Percentiles rank a stretch among this genome's conserved stretches.
phyloP scores from a whole-genome alignment of 1,139 yeast species.

The Fermentozyma sake region DNA sequence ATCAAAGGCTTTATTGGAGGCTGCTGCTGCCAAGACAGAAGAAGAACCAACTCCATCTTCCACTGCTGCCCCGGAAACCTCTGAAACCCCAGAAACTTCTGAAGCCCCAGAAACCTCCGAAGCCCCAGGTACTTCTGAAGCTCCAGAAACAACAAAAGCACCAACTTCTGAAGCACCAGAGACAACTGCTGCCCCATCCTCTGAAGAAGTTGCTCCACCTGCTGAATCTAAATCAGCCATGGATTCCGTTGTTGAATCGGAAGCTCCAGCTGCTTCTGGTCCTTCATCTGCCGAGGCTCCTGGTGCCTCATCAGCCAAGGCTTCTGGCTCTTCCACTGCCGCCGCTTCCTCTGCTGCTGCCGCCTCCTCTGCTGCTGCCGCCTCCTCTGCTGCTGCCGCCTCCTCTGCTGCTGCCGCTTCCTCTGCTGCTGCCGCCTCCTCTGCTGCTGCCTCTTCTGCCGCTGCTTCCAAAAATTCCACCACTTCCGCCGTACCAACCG shows the following conservation, averaged over 20 bases:
- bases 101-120: conserved; percentile 9
- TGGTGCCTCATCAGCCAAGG: conserved; percentile 2
- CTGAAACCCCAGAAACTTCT: conserved; percentile 9
- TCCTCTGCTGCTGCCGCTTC: conserved; percentile 4
- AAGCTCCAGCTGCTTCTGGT: conserved; percentile 7
- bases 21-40: conserved; percentile 14
- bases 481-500: conserved; percentile 6
- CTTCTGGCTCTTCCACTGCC: conserved; percentile 1
- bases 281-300: conserved; percentile 7
- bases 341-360: conserved; percentile 4
- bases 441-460: conserved; percentile 4
- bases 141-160: conserved; percentile 7
- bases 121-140: conserved; percentile 10
- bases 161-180: conserved; percentile 10
- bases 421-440: conserved; percentile 4
- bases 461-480: conserved; percentile 3
- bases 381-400: conserved; percentile 3
- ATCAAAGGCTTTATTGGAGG: conserved; percentile 24
- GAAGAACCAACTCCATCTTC: conserved; percentile 10
- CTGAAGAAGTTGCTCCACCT: conserved; percentile 7
- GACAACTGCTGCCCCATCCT: conserved; percentile 10
- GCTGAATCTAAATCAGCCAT: conserved; percentile 7
- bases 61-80: conserved; percentile 9
- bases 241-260: no score
- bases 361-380: conserved; percentile 4